Evolutionary conservation across 495 filamentous ascomycete genomes (phyloP).

Genomic region (Aspergillus affinis): DNA sequence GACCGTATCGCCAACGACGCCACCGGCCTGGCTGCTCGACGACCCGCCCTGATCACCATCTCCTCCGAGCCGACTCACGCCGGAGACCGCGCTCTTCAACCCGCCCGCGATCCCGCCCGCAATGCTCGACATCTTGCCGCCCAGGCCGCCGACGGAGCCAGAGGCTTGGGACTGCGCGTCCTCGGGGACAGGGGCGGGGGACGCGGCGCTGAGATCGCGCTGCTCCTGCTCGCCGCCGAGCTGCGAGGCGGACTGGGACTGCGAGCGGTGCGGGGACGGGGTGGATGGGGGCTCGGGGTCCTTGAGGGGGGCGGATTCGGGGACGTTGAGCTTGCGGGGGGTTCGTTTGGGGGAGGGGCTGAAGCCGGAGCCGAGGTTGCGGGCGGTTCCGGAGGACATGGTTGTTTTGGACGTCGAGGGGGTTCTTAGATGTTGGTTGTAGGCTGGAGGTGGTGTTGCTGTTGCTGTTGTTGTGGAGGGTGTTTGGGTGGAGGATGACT

Average conservation of each 20-base stretch:
- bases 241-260: not conserved
- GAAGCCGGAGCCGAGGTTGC: not conserved
- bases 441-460: too few species aligned
- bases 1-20: constrained; percentile 29
- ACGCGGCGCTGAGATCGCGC: constrained; percentile 21
- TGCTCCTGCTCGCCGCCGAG: constrained; percentile 18
- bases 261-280: not conserved
- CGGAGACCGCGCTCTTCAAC: constrained; percentile 27
- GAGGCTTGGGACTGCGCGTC: constrained; percentile 29
- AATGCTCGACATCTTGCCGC: constrained; percentile 16
- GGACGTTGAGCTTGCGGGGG: not conserved
- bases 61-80: constrained; percentile 13
- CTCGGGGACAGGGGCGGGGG: constrained; percentile 25
- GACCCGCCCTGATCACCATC: constrained; percentile 14
- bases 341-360: not conserved
- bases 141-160: constrained; percentile 28
- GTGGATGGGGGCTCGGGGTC: not conserved
- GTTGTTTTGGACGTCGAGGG: not conserved
- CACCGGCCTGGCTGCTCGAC: constrained; percentile 31
- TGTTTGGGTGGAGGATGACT: not conserved
- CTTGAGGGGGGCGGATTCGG: not conserved
- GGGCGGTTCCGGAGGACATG: not conserved
- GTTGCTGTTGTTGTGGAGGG: not conserved
- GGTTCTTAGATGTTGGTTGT: not conserved
- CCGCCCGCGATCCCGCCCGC: constrained; percentile 22